Evolutionary conservation across 306 rosid genomes (phyloP).

Genomic region (Vicia faba): DNA sequence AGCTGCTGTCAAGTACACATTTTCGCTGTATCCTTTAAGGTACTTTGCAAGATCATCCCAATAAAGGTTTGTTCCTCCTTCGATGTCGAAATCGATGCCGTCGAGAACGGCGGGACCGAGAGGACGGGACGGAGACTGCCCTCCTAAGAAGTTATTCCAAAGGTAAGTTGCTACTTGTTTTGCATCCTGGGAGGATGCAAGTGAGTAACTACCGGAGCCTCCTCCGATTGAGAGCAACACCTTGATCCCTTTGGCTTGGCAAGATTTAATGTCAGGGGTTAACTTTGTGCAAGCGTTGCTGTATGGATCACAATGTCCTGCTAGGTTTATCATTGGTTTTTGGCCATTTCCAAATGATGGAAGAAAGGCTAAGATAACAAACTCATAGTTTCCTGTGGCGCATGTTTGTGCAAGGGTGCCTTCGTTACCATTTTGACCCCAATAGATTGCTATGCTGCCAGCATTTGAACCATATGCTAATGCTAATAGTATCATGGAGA

Average conservation of each 20-base stretch:
- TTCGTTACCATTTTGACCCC: conserved; percentile 49
- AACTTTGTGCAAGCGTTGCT: conserved; percentile 36
- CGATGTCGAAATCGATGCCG: conserved; percentile 49
- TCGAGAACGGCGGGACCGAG: conserved; percentile 51
- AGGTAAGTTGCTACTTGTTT: conserved; percentile 42
- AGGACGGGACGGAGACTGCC: conserved; percentile 46
- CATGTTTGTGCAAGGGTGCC: conserved; percentile 39
- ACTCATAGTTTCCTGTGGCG: conserved; percentile 43
- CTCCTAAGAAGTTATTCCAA: conserved; percentile 53
- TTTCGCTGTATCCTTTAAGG: conserved; percentile 38
- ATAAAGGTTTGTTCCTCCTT: conserved; percentile 39
- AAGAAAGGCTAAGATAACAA: conserved; percentile 44
- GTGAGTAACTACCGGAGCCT: conserved; percentile 39
- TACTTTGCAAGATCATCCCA: conserved; percentile 46
- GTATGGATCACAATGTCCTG: conserved; percentile 47
- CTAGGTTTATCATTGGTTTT: conserved; percentile 44
- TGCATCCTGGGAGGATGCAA: conserved; percentile 42
- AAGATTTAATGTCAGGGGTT: conserved; percentile 38
- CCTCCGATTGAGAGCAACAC: conserved; percentile 56
- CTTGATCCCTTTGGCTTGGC: conserved; percentile 50
- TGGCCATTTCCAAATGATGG: conserved; percentile 50
- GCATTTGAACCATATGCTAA: conserved; percentile 34
- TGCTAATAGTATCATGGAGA: conserved; percentile 29
- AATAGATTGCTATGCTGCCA: conserved; percentile 46
- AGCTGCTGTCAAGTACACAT: conserved; percentile 43